A percentile compares a stretch with the other conserved stretches of the same genome.
These are phyloP conservation scores for Podospora appendiculata DNA, from an alignment of 495 filamentous ascomycete species.

Conservation along the genomic window DNA sequence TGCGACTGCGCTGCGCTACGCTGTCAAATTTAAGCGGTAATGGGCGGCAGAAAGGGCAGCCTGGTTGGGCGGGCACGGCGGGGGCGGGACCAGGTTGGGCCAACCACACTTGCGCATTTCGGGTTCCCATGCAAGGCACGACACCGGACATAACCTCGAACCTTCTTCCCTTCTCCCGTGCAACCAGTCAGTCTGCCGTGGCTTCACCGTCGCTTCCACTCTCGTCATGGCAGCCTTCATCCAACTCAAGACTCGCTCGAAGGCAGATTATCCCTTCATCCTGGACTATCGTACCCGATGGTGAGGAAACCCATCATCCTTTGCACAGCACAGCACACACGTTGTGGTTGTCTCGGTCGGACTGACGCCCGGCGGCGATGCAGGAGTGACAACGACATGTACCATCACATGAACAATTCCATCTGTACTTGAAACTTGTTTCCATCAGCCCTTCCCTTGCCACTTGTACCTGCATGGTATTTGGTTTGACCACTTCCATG, in stretches of 20 bases:
- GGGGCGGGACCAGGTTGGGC: no score
- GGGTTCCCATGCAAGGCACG: neutral
- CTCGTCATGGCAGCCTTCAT: constrained; percentile 24
- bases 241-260: constrained; percentile 53
- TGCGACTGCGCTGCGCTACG: neutral
- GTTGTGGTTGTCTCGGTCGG: no score
- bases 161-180: neutral
- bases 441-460: no score
- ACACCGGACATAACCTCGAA: no score
- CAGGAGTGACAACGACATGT: constrained; percentile 96
- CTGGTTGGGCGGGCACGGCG: no score
- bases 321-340: no score
- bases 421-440: constrained; percentile 33
- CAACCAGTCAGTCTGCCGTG: no score
- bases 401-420: constrained; percentile 78
- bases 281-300: constrained; percentile 86
- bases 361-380: neutral
- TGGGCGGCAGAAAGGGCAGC: neutral
- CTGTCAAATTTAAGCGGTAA: neutral
- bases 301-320: constrained; percentile 32
- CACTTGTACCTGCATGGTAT: no score
- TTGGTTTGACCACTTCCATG: no score
- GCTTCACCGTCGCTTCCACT: no score
- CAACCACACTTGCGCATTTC: neutral
- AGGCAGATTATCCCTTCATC: constrained; percentile 70